A percentile compares a stretch with the other conserved stretches of the same genome.
phyloP scores from a whole-genome alignment of 1,139 yeast species.

The Scheffersomyces cryptocercus region DNA sequence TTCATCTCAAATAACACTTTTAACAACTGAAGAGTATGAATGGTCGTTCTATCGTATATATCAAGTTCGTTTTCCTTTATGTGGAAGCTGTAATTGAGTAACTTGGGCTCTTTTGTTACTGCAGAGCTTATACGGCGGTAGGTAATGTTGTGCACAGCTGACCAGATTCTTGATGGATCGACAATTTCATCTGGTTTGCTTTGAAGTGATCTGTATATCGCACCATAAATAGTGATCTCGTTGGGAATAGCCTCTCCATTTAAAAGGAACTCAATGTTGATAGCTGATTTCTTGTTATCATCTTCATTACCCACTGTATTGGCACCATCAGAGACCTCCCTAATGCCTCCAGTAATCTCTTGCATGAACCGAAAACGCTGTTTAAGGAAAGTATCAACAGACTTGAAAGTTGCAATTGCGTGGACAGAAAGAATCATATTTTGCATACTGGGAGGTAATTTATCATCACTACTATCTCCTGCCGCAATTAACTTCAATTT shows the following conservation, averaged over 20 bases:
- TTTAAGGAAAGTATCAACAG: slow-evolving; percentile 64
- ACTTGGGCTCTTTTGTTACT: slow-evolving; percentile 14
- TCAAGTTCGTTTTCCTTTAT: slow-evolving; percentile 35
- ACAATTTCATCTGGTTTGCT: slow-evolving; percentile 38
- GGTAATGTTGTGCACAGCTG: slow-evolving; percentile 51
- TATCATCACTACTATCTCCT: slow-evolving; percentile 19
- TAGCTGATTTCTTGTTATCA: slow-evolving; percentile 1
- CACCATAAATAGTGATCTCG: slow-evolving; percentile 81
- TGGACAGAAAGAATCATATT: slow-evolving; percentile 70
- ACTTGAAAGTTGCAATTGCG: slow-evolving; percentile 82
- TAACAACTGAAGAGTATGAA: slow-evolving; percentile 56
- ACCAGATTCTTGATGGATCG: slow-evolving; percentile 59
- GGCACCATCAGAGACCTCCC: slow-evolving; percentile 9
- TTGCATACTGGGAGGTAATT: slow-evolving; percentile 31
- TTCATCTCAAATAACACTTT: slow-evolving; percentile 55
- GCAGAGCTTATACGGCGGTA: slow-evolving; percentile 42
- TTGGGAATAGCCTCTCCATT: slow-evolving; percentile 63
- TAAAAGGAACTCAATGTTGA: slow-evolving; percentile 59
- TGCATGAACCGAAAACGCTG: slow-evolving; percentile 31
- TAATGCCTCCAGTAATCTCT: slow-evolving; percentile 14
- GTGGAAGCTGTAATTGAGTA: slow-evolving; percentile 13
- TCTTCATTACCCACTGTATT: slow-evolving; percentile 11
- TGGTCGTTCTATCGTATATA: slow-evolving; percentile 45
- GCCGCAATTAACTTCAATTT: slow-evolving; percentile 50
- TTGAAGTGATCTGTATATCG: slow-evolving; percentile 59